Percentiles rank a stretch among this genome's conserved stretches.
phyloP scores from a whole-genome alignment of 768 basidiomycete species.

The Epithele typhae region DNA sequence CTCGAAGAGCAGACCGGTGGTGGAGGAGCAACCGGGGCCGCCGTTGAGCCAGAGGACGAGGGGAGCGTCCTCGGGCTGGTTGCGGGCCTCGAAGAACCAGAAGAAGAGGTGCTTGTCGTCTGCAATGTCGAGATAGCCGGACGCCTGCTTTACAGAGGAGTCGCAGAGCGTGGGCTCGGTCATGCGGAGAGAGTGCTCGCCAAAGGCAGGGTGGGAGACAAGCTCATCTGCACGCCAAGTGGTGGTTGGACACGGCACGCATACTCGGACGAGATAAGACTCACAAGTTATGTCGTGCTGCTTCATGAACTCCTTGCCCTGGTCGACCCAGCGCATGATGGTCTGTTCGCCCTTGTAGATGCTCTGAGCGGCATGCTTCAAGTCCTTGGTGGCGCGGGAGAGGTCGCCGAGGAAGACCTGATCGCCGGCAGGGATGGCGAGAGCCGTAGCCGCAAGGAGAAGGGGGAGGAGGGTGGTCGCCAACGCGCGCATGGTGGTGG shows the following conservation, averaged over 20 bases:
- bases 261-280: constrained; percentile 20
- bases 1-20: constrained; percentile 84
- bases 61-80: constrained; percentile 70
- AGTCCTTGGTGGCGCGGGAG: constrained; percentile 16
- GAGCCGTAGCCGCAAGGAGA: constrained; percentile 22
- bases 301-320: constrained; percentile 62
- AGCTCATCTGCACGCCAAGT: constrained; percentile 31
- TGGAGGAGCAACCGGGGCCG: constrained; percentile 41
- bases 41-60: constrained; percentile 91
- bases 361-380: constrained; percentile 35
- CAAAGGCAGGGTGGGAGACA: constrained; percentile 34
- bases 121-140: constrained; percentile 54
- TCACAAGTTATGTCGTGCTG: constrained; percentile 70
- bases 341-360: constrained; percentile 30
- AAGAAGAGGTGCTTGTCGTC: constrained; percentile 56
- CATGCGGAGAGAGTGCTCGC: constrained; percentile 34
- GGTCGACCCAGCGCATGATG: constrained; percentile 56
- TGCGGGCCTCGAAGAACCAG: constrained; percentile 87
- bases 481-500: constrained; percentile 11
- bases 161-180: constrained; percentile 47
- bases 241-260: background rate
- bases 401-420: constrained; percentile 41
- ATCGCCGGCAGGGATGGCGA: constrained; percentile 37
- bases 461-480: constrained; percentile 7
- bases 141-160: constrained; percentile 44